Evolutionary conservation across 2,329 filamentous ascomycete species (phyloP).

Genomic region (Xylaria arbuscula): DNA sequence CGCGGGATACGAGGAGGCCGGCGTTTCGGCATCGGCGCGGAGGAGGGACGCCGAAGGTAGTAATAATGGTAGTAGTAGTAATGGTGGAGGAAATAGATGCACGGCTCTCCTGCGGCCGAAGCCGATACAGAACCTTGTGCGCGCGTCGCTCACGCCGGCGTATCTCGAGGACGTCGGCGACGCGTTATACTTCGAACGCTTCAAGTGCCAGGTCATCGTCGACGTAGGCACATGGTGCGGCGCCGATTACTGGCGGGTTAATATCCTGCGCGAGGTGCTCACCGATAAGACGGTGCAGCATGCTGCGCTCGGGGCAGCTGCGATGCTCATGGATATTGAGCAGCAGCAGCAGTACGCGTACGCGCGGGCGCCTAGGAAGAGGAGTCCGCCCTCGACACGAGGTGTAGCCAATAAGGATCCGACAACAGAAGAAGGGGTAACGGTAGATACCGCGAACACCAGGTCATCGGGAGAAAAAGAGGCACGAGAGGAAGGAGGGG

Average conservation of each 20-base stretch:
- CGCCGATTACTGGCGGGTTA: conserved; percentile 38
- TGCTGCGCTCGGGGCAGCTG: conserved; percentile 38
- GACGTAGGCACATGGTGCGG: conserved; percentile 41
- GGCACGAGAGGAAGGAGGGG: background rate
- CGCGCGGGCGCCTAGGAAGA: background rate
- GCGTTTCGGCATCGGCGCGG: conserved; percentile 12
- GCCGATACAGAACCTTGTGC: conserved; percentile 18
- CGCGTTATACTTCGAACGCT: conserved; percentile 42
- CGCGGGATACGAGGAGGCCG: conserved; percentile 34
- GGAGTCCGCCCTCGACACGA: background rate
- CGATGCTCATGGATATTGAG: conserved; percentile 42
- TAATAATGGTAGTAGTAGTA: background rate
- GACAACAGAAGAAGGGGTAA: background rate
- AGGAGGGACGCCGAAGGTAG: conserved; percentile 4
- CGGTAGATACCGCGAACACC: background rate
- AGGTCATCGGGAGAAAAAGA: no score
- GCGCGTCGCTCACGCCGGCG: conserved; percentile 35
- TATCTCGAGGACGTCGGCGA: conserved; percentile 36
- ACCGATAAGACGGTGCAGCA: conserved; percentile 40
- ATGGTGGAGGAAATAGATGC: background rate
- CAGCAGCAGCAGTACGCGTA: conserved; percentile 19
- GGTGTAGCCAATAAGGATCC: background rate
- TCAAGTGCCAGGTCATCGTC: conserved; percentile 37
- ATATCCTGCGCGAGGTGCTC: conserved; percentile 38
- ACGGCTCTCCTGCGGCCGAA: conserved; percentile 30